Conservation (phyloP, 345 rosid genomes). For the Syzygium aqueum region DNA sequence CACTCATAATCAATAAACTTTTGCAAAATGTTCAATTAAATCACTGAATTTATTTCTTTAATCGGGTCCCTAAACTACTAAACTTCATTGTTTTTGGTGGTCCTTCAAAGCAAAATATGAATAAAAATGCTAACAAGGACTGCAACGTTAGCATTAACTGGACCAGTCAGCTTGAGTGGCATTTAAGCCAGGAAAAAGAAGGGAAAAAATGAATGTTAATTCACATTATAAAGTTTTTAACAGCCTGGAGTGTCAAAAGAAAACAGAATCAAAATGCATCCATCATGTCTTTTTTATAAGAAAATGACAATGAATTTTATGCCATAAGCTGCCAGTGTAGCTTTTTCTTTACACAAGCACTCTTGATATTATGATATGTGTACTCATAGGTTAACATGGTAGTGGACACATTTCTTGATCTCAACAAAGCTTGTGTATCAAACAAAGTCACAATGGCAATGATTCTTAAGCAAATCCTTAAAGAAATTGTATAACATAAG, state of each 20-base stretch:
- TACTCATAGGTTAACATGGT: background rate
- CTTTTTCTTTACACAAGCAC: background rate
- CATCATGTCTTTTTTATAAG: background rate
- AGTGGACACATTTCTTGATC: background rate
- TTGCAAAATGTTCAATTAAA: background rate
- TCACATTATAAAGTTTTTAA: background rate
- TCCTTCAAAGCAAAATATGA: background rate
- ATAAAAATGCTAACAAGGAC: background rate
- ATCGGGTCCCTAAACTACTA: background rate
- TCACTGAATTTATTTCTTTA: background rate
- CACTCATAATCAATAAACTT: background rate
- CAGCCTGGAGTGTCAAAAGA: background rate
- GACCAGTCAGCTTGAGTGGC: background rate
- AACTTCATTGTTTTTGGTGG: background rate
- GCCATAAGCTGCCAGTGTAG: background rate
- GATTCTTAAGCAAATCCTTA: background rate
- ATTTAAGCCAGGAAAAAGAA: background rate
- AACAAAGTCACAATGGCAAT: background rate
- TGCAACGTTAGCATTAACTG: background rate
- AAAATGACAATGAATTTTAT: background rate
- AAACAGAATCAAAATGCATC: background rate
- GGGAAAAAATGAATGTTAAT: background rate
- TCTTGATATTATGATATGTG: background rate
- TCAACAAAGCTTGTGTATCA: background rate
- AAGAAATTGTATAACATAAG: background rate